Evolutionary conservation across 257 asterid species (phyloP).

Genomic region (Solanum stenotomum): DNA sequence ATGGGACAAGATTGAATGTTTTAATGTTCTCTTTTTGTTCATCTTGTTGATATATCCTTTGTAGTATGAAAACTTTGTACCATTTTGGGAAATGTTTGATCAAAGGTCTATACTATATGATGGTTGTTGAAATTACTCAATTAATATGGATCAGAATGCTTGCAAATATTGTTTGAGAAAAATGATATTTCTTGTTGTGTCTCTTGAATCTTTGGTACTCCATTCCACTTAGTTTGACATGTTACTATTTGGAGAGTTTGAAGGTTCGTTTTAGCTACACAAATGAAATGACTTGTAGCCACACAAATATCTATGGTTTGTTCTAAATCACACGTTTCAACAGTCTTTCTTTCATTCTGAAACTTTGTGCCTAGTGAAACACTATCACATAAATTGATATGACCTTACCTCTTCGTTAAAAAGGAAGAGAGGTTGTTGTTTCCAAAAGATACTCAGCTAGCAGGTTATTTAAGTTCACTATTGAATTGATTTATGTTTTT

Average conservation of each 20-base stretch:
- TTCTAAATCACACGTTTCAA: no score
- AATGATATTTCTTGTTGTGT: background rate
- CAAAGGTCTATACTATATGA: background rate
- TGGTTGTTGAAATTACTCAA: background rate
- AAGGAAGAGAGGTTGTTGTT: background rate
- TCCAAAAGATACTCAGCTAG: no score
- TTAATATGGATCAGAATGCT: background rate
- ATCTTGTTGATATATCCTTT: background rate
- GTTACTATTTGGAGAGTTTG: background rate
- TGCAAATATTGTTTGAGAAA: background rate
- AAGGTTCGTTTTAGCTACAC: background rate
- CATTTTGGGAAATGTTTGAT: background rate
- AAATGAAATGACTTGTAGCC: background rate
- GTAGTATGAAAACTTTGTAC: background rate
- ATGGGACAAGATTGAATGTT: background rate
- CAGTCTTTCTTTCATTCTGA: background rate
- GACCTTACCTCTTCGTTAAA: background rate
- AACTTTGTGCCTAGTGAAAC: background rate
- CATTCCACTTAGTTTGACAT: background rate
- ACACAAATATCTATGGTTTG: no score
- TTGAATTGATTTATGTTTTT: no score
- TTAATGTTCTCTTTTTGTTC: background rate
- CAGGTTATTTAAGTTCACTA: no score
- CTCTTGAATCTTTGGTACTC: background rate
- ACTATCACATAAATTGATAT: background rate